Evolutionary conservation across 2,329 filamentous ascomycete genomes (phyloP), one percentile per base, ranked within the genome.

Genomic region (Colletotrichum sp.): DNA sequence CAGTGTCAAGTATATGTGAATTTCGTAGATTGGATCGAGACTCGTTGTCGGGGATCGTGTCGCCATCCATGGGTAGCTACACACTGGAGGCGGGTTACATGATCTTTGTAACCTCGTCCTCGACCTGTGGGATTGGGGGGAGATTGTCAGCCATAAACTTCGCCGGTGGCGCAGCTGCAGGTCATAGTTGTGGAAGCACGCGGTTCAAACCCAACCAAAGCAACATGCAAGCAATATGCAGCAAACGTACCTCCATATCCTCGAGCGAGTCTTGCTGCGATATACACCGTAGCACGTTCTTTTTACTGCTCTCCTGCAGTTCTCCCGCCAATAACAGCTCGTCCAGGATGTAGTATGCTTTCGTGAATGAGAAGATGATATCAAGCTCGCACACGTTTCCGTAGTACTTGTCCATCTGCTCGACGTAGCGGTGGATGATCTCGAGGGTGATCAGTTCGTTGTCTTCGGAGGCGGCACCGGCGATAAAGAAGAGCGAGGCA

Each of bases 321-420:
- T 99, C 97, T 76, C 97, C 97, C 8, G 97, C 97, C 80, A 99
- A 90, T 79, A 99, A 90, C 77, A 99, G 91, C 88, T 99, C 97
- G 84, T 99, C 97, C 63, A 99, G 92, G 80, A 99, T 99, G 87
- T 99, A 99, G 87, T 99, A 99, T 76, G 97, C 97, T 87, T 99
- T 99, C 81, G 98, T 98, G 86, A 99, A 99, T 85, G 98, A 99
- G 92, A 99, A 99, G 85, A 99, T 99, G 87, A 99, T 98, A 85
- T 99, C 96, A 79, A 99, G 92, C 88, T 99, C 97, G 93, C 97
- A 99, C 76, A 99, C 97, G 85, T 99, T 99, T 86, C 97, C 97
- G 86, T 99, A 99, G 89, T 99, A 99, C 86, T 99, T 99, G 90
- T 99, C 97, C 97, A 99, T 99, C 88, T 99, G 97, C 87, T 99